These are phyloP conservation scores for Begonia masoniana DNA, from an alignment of 306 rosid species.

Conservation along the genomic window DNA sequence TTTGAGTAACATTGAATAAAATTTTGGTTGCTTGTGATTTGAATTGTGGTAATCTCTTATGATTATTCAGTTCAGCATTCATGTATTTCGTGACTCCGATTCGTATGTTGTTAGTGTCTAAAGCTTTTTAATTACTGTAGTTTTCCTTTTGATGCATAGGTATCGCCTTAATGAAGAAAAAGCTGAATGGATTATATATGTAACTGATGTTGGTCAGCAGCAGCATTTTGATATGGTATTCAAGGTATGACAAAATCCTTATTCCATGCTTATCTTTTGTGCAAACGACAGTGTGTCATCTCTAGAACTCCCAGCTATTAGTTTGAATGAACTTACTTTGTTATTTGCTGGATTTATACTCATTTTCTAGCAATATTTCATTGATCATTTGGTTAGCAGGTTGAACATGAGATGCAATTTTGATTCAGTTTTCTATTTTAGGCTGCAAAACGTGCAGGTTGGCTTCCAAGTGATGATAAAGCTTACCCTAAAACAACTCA, in stretches of 20 bases:
- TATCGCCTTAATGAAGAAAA: constrained; percentile 81
- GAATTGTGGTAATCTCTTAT: background rate
- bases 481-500: constrained; percentile 59
- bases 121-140: background rate
- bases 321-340: background rate
- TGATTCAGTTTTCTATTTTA: constrained; percentile 20
- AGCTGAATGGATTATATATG: constrained; percentile 85
- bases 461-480: constrained; percentile 57
- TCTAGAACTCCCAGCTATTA: constrained; percentile 1
- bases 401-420: background rate
- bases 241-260: constrained; percentile 38
- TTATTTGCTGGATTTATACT: background rate
- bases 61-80: background rate
- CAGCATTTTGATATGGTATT: constrained; percentile 92
- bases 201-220: constrained; percentile 92
- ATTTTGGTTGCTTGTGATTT: background rate
- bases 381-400: background rate
- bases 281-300: background rate
- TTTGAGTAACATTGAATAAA: background rate
- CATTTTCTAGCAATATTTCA: background rate
- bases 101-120: no score
- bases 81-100: background rate
- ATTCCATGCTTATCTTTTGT: background rate
- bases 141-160: constrained; percentile 40
- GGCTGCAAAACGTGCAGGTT: constrained; percentile 86